phyloP scores from a whole-genome alignment of 345 rosid species.

The Bruguiera gymnorhiza region DNA sequence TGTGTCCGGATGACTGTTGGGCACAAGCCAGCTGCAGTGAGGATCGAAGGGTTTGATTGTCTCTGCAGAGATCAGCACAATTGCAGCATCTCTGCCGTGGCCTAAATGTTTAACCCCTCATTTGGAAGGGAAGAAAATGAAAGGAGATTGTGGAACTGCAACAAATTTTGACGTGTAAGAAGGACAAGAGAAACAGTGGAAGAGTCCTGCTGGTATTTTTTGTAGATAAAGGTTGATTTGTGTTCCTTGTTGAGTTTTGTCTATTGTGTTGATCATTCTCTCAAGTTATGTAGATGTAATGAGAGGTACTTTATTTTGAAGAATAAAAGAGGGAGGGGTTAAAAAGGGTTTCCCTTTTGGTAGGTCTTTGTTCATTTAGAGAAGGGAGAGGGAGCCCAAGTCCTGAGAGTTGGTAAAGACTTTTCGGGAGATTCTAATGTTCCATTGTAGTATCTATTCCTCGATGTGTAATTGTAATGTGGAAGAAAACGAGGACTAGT shows the following conservation, averaged over 20 bases:
- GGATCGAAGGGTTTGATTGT: conserved; percentile 84
- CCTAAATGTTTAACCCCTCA: conserved; percentile 24
- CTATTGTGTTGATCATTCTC: conserved; percentile 3
- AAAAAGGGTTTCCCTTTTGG: background rate
- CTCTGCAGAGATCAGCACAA: conserved; percentile 49
- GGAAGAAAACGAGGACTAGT: conserved; percentile 8
- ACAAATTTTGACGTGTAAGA: conserved; percentile 23
- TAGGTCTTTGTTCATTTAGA: conserved; percentile 11
- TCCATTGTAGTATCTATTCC: conserved; percentile 11
- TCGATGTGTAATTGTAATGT: conserved; percentile 21
- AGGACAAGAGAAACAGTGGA: background rate
- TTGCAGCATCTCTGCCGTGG: conserved; percentile 74
- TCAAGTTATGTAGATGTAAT: conserved; percentile 22
- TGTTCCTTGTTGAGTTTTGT: background rate
- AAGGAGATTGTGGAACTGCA: background rate
- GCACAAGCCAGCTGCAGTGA: conserved; percentile 57
- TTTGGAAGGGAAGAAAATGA: background rate
- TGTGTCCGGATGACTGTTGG: conserved; percentile 58
- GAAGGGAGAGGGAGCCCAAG: background rate
- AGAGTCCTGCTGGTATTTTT: background rate
- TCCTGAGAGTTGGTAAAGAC: background rate
- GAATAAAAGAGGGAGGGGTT: conserved; percentile 21
- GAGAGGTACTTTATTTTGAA: conserved; percentile 26
- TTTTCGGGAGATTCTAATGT: background rate
- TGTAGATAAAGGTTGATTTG: background rate